Base-by-base conservation (phyloP, 116 monocot species). In the Dioscorea cayenensis region DNA sequence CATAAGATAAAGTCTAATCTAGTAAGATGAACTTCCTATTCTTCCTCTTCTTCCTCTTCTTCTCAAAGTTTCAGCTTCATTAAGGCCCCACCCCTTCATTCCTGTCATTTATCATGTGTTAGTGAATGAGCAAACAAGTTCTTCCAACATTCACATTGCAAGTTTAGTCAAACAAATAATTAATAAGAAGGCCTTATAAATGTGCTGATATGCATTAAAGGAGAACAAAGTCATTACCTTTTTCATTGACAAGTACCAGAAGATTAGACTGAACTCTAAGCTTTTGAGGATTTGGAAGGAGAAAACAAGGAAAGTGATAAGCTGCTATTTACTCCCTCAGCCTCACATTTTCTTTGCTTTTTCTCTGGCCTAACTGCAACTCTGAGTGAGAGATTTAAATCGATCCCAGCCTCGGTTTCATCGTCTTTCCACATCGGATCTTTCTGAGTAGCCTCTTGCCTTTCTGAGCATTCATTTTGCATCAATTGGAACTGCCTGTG, bases 301-400 rank as follows among this genome's bases (percentile, higher is more conserved):
- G 73, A 36, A 9, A 75, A 75, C 64, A 75, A 68, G n/a, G 71
- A 75, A 35, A 75, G 75, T 23, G 69, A 75, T 29, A 75, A 32
- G 18, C 37, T 75, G 37, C 71, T 78, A 14, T 75, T 68, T 1
- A 59, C 83, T 59, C 72, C 71, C n/a, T 82, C 72, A 32, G 75
- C 72, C 51, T 72, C 69, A 21, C 67, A 75, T 12, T 9, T 17
- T 67, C 73, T 60, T 48, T 27, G 16, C 69, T 71, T 83, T 72
- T 78, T 78, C 32, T 75, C 75, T 13, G 49, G 36, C 52, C 1
- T 64, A 35, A 67, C 12, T 6, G 51, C 69, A 17, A 79, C 43
- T 28, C 18, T 29, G 18, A 83, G 67, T 7, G 79, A 28, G 18
- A 83, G 72, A 60, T 73, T 60, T 7, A 83, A 59, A 75, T 83